Conservation (phyloP, 371 early-diverging fungal genomes). For the Mucor ambiguus region DNA sequence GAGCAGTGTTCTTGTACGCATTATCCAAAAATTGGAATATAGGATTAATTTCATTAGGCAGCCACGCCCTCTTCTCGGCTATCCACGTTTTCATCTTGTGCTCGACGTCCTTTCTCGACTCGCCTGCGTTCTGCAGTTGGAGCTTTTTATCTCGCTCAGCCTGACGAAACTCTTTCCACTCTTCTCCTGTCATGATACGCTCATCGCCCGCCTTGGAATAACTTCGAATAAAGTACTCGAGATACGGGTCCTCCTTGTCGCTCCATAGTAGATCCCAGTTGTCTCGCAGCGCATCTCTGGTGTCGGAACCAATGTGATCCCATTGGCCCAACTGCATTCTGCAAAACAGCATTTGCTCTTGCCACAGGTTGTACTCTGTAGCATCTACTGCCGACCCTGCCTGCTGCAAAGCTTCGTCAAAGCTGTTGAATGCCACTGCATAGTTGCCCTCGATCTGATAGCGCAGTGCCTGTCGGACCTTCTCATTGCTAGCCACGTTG, state of each 20-base stretch:
- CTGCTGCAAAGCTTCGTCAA: slow-evolving; percentile 30
- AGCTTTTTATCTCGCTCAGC: neutral
- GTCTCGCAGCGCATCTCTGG: slow-evolving; percentile 45
- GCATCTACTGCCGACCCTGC: slow-evolving; percentile 15
- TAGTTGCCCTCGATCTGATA: slow-evolving; percentile 64
- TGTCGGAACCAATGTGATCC: slow-evolving; percentile 55
- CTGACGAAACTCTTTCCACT: neutral
- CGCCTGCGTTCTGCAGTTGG: neutral
- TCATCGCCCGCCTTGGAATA: slow-evolving; percentile 37
- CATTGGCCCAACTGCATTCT: slow-evolving; percentile 66
- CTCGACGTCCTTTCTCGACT: neutral
- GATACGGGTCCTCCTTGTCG: slow-evolving; percentile 49
- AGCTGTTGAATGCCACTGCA: slow-evolving; percentile 53
- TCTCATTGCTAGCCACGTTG: slow-evolving; percentile 48
- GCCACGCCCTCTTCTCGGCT: neutral
- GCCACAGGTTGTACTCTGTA: slow-evolving; percentile 55
- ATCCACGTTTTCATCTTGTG: neutral
- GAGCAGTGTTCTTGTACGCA: slow-evolving; percentile 42
- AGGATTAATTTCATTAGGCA: slow-evolving; percentile 51
- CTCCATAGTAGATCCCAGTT: slow-evolving; percentile 55
- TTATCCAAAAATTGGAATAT: slow-evolving; percentile 51
- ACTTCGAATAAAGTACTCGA: slow-evolving; percentile 60
- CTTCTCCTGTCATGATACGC: neutral
- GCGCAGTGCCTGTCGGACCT: slow-evolving; percentile 58
- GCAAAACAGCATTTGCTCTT: slow-evolving; percentile 62